Evolutionary conservation across 225 moss, liverwort and hornwort genomes (phyloP), one percentile per base, ranked within the genome.

Genomic region (Straminergon stramineum): DNA sequence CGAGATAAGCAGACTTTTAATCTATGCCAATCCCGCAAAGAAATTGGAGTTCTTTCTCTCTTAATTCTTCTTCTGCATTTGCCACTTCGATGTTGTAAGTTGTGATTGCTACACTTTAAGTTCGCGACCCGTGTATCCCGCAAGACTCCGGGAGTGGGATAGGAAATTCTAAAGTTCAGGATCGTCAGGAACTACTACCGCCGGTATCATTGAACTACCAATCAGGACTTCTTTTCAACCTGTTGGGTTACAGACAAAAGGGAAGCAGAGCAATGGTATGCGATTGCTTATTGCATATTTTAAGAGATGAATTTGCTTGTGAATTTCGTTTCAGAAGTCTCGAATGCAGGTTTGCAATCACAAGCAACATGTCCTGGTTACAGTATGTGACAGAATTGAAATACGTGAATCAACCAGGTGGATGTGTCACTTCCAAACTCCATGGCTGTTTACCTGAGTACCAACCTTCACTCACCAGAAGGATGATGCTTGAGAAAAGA

Each of bases 191-290:
- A 11, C n/a, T 57, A 57, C 7, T 24, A 60, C 11, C 7, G 48
- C 11, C 7, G 48, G 2, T 23, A 2, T n/a, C 41, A 9, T 27
- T 1, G 9, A 15, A 16, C 43, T 27, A 6, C 10, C 2, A 3
- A 26, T 45, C 6, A 28, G 28, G 45, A 30, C 18, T 75, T 30
- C 30, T 28, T 45, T 17, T 48, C 75, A 45, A 18, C 17, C 48
- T 75, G 17, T 9, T 48, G 48, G 48, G 48, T 45, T 75, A 9
- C 27, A 45, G 10, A 45, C 10, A 45, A 28, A 1, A 11, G 45
- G 10, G 17, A 74, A 45, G 41, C 17, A 28, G 41, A 39, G 14
- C 14, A 24, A 39, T 70, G 70, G 17, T 7, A 45, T 74, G 45
- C 17, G 41, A 15, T 30, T 74, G 74, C 45, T 27, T 28, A 28